A percentile compares a stretch with the other conserved stretches of the same genome.
Conservation (phyloP, 257 asterid species). For the Solanum chilense region DNA sequence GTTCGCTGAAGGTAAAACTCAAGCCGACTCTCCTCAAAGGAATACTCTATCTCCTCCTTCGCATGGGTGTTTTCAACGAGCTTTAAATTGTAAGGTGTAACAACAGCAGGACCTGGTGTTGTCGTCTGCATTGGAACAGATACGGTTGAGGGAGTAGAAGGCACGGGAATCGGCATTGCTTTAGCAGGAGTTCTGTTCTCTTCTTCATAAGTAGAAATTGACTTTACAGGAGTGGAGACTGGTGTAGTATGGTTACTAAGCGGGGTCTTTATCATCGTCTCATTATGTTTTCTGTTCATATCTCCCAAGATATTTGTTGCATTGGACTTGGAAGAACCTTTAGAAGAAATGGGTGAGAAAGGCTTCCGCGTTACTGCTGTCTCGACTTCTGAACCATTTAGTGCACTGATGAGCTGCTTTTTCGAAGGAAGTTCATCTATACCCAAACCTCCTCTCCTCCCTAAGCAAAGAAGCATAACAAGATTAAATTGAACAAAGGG, state of each 20-base stretch:
- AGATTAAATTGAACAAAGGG: not conserved
- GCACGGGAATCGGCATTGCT: slow-evolving; percentile 30
- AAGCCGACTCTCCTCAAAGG: slow-evolving; percentile 75
- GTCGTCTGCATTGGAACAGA: slow-evolving; percentile 65
- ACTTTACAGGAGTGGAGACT: slow-evolving; percentile 49
- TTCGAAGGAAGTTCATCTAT: slow-evolving; percentile 44
- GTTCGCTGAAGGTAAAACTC: slow-evolving; percentile 47
- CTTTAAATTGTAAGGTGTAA: slow-evolving; percentile 4
- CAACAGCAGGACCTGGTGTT: slow-evolving; percentile 37
- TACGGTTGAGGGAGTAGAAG: slow-evolving; percentile 54
- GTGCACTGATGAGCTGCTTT: not conserved
- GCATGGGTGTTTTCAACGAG: slow-evolving; percentile 8
- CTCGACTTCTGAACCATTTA: not conserved
- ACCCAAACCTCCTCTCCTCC: slow-evolving; percentile 88
- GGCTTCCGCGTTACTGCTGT: slow-evolving; percentile 47
- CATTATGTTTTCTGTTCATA: slow-evolving; percentile 42
- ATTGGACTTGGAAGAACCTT: slow-evolving; percentile 54
- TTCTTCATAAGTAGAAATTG: slow-evolving; percentile 20
- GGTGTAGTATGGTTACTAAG: not conserved
- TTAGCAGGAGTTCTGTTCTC: slow-evolving; percentile 64
- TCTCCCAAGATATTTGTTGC: slow-evolving; percentile 52
- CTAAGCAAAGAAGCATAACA: slow-evolving; percentile 16
- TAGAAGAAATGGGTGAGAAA: slow-evolving; percentile 78
- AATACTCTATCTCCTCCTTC: slow-evolving; percentile 50
- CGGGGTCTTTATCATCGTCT: slow-evolving; percentile 42